phyloP scores from a whole-genome alignment of 164 flowering plant genomes.

The Liriodendron chinense region DNA sequence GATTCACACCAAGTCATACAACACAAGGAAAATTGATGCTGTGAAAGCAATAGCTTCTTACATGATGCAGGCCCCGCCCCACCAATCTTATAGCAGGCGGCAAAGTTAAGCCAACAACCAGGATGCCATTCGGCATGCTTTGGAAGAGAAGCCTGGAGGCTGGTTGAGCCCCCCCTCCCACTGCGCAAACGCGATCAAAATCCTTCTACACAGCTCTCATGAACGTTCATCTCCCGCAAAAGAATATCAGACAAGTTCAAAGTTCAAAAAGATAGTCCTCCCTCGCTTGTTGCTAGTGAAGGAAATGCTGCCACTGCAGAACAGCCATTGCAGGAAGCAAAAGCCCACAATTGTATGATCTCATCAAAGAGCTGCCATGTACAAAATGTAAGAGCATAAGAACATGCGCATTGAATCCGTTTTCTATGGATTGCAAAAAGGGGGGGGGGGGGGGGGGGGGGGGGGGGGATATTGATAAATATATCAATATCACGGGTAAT shows the following conservation, averaged over 20 bases:
- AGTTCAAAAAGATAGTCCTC: neutral
- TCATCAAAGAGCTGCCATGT: neutral
- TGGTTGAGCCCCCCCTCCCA: neutral
- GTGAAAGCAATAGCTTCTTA: neutral
- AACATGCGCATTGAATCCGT: no score
- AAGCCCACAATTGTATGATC: neutral
- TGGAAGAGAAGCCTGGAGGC: neutral
- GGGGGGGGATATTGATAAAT: no score
- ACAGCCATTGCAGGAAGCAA: neutral
- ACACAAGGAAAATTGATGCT: conserved; percentile 1
- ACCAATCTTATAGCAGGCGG: neutral
- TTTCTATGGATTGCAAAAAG: no score
- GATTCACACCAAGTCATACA: neutral
- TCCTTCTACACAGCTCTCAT: neutral
- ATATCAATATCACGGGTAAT: no score
- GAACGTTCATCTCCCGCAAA: neutral
- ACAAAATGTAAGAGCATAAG: neutral
- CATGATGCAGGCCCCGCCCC: neutral
- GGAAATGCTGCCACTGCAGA: neutral
- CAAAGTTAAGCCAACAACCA: no score
- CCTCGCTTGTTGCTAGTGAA: neutral
- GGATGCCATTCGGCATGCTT: neutral
- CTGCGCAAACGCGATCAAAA: neutral
- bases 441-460: no score
- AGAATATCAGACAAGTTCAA: neutral